phyloP scores from a whole-genome alignment of 1,284 basidiomycete genomes.

The Microbotryum intermedium region DNA sequence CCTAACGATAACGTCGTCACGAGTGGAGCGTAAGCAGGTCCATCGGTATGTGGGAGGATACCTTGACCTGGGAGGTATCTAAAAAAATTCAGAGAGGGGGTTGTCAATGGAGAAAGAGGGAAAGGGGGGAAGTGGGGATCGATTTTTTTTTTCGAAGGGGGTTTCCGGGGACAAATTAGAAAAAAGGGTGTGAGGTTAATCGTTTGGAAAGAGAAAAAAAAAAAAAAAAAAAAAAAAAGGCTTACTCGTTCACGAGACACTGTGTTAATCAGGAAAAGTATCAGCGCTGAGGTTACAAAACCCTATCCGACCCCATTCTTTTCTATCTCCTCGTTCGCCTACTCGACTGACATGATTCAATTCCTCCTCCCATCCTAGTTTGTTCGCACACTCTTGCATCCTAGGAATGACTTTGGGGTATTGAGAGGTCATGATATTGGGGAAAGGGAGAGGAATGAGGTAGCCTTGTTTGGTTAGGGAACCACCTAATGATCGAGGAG shows the following conservation, averaged over 20 bases:
- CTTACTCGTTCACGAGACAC: slow-evolving; percentile 29
- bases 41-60: slow-evolving; percentile 93
- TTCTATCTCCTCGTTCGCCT: too few species aligned
- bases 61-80: slow-evolving; percentile 77
- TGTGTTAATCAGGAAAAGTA: too few species aligned
- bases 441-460: slow-evolving; percentile 37
- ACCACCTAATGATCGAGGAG: slow-evolving; percentile 10
- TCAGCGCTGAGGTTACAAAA: not conserved
- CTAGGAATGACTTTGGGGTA: slow-evolving; percentile 36
- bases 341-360: slow-evolving; percentile 19
- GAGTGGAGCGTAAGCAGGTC: slow-evolving; percentile 74
- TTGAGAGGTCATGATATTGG: slow-evolving; percentile 32
- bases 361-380: slow-evolving; percentile 3
- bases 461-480: slow-evolving; percentile 21
- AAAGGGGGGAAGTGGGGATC: too few species aligned
- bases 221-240: not conserved
- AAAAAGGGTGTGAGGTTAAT: too few species aligned
- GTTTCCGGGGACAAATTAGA: too few species aligned
- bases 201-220: too few species aligned
- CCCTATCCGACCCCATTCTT: too few species aligned
- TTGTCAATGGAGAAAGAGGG: not conserved
- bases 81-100: slow-evolving; percentile 27
- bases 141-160: too few species aligned
- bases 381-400: slow-evolving; percentile 25
- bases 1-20: slow-evolving; percentile 84